Evolutionary conservation across 164 flowering plant genomes (phyloP).

Genomic region (Aristolochia fimbriata): DNA sequence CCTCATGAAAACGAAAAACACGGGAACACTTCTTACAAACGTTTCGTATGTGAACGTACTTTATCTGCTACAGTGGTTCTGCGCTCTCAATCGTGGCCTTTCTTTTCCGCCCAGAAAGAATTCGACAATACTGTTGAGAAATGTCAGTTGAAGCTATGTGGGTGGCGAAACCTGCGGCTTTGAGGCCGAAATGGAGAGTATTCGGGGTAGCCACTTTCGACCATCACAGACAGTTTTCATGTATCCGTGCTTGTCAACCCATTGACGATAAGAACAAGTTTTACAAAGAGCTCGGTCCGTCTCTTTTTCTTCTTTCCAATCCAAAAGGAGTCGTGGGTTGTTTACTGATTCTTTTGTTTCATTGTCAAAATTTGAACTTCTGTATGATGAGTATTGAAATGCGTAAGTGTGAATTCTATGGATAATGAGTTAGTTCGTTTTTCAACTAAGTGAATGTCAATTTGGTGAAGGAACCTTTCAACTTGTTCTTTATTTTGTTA

Average conservation of each 20-base stretch:
- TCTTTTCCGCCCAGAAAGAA: not conserved
- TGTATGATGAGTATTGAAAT: not conserved
- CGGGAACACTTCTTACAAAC: no score
- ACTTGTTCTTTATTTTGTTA: no score
- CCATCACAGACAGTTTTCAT: constrained; percentile 8
- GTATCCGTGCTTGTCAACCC: constrained; percentile 51
- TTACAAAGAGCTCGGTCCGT: constrained; percentile 61
- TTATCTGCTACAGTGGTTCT: no score
- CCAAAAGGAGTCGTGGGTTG: not conserved
- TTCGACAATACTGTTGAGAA: not conserved
- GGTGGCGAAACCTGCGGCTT: constrained; percentile 10
- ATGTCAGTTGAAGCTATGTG: constrained; percentile 13
- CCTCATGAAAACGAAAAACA: no score
- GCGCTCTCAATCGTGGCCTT: not conserved
- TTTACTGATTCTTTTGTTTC: no score
- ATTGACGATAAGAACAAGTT: constrained; percentile 38
- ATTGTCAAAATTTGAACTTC: not conserved
- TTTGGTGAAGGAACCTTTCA: no score
- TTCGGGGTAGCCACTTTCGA: constrained; percentile 6
- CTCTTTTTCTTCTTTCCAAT: not conserved
- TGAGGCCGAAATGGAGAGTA: constrained; percentile 9
- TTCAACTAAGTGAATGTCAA: no score
- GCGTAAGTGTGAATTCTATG: not conserved
- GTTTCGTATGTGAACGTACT: no score
- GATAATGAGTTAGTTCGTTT: no score